A percentile compares a stretch with the other conserved stretches of the same genome.
These are phyloP conservation scores for Penicillium crustosum DNA, from an alignment of 2,329 filamentous ascomycete genomes.

Conservation along the genomic window DNA sequence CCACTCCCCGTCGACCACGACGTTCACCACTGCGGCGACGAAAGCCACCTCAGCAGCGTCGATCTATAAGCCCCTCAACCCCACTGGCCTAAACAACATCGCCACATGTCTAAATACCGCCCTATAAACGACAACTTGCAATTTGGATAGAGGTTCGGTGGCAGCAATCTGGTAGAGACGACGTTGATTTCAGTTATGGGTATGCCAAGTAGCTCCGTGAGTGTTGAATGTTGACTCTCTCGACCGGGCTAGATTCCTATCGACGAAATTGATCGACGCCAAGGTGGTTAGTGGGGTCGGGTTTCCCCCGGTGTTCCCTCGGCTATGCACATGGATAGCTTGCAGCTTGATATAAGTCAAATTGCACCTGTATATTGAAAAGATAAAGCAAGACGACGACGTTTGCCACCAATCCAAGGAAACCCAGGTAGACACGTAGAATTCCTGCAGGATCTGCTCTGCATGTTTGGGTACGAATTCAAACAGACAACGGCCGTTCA, in stretches of 20 bases:
- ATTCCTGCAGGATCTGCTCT: not conserved
- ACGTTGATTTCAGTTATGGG: slow-evolving; percentile 51
- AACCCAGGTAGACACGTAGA: not conserved
- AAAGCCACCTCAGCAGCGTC: not conserved
- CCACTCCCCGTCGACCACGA: slow-evolving; percentile 30
- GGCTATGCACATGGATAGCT: slow-evolving; percentile 27
- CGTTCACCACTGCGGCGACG: slow-evolving; percentile 26
- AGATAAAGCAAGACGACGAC: not conserved
- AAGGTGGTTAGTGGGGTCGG: slow-evolving; percentile 58
- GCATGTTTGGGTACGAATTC: not conserved
- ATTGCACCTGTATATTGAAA: not conserved
- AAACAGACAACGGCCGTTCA: not conserved
- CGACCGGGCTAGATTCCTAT: slow-evolving; percentile 57
- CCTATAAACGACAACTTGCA: slow-evolving; percentile 48
- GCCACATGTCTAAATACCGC: slow-evolving; percentile 50
- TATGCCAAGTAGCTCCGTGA: slow-evolving; percentile 48
- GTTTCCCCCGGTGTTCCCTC: slow-evolving; percentile 43
- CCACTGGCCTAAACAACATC: slow-evolving; percentile 51
- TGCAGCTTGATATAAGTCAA: not conserved
- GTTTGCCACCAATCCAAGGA: not conserved
- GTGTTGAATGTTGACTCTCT: slow-evolving; percentile 48
- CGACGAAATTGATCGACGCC: slow-evolving; percentile 56
- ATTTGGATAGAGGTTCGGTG: slow-evolving; percentile 44
- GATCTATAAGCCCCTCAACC: slow-evolving; percentile 9
- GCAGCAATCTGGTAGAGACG: slow-evolving; percentile 46